Conservation (phyloP, 129 eudicot species). For the Oenanthe sinensis region DNA sequence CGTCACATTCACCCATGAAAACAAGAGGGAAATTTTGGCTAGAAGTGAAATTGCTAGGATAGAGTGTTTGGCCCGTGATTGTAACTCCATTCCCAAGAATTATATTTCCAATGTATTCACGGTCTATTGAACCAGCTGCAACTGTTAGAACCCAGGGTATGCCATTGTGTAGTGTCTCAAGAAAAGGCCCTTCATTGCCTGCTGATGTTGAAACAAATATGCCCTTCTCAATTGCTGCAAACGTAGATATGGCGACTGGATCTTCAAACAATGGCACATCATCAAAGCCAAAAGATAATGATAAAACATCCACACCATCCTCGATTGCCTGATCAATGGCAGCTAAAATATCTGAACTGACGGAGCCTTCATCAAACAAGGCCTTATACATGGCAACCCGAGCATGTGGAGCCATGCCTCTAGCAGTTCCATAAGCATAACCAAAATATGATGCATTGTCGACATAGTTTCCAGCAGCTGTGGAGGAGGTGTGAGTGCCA, state of each 20-base stretch:
- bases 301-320: slow-evolving; percentile 68
- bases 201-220: slow-evolving; percentile 69
- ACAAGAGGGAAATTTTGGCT: slow-evolving; percentile 12
- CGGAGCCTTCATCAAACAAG: slow-evolving; percentile 55
- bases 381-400: slow-evolving; percentile 70
- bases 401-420: slow-evolving; percentile 64
- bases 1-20: slow-evolving; percentile 28
- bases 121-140: slow-evolving; percentile 62
- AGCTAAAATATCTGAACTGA: slow-evolving; percentile 50
- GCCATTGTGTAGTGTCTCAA: slow-evolving; percentile 55
- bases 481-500: slow-evolving; percentile 88
- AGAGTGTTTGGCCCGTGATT: slow-evolving; percentile 43
- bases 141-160: slow-evolving; percentile 83
- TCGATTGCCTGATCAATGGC: slow-evolving; percentile 69
- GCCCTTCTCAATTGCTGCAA: slow-evolving; percentile 68
- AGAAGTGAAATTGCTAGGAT: slow-evolving; percentile 32
- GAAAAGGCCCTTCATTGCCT: slow-evolving; percentile 58
- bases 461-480: slow-evolving; percentile 58
- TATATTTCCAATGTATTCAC: slow-evolving; percentile 43
- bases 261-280: slow-evolving; percentile 36
- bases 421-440: slow-evolving; percentile 49
- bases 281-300: slow-evolving; percentile 55
- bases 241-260: slow-evolving; percentile 60
- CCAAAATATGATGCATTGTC: slow-evolving; percentile 51
- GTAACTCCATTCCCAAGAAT: slow-evolving; percentile 52